Conservation (phyloP, 208 protist species). For the Trypanosoma rangeli region DNA sequence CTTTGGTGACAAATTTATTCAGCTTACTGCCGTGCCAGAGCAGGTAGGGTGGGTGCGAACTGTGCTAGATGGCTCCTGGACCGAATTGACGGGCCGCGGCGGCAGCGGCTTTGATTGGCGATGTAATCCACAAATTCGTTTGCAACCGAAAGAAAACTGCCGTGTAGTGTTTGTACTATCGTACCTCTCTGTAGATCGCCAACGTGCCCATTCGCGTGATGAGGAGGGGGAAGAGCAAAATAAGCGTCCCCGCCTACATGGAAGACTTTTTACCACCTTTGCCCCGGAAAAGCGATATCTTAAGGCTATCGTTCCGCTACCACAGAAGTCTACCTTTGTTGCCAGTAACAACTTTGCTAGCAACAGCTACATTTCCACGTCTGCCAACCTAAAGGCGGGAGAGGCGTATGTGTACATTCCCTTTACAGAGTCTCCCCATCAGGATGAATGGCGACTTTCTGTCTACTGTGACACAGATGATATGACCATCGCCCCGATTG, state of each 20-base stretch:
- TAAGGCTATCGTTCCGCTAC: conserved; percentile 82
- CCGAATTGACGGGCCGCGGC: conserved; percentile 78
- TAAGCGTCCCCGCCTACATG: conserved; percentile 74
- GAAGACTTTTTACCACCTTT: conserved; percentile 85
- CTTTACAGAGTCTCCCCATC: conserved; percentile 78
- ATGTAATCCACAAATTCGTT: conserved; percentile 81
- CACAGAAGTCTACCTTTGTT: conserved; percentile 83
- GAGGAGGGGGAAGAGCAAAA: conserved; percentile 78
- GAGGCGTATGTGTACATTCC: conserved; percentile 85
- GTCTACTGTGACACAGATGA: conserved; percentile 90
- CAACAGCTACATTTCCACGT: conserved; percentile 88
- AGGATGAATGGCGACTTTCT: conserved; percentile 78
- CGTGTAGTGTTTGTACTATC: conserved; percentile 86
- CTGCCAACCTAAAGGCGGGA: conserved; percentile 56
- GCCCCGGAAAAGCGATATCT: conserved; percentile 82
- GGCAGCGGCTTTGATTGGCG: conserved; percentile 89
- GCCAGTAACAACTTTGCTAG: conserved; percentile 86
- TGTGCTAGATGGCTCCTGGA: conserved; percentile 79
- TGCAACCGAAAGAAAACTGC: conserved; percentile 65
- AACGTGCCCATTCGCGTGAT: conserved; percentile 54
- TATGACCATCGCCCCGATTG: conserved; percentile 58
- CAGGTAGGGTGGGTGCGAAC: conserved; percentile 88
- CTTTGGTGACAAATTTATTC: conserved; percentile 77
- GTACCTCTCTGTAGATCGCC: conserved; percentile 75
- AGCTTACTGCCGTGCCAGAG: conserved; percentile 82